Conservation (phyloP, 1,139 yeast species). For the Hansenula lynferdii region DNA sequence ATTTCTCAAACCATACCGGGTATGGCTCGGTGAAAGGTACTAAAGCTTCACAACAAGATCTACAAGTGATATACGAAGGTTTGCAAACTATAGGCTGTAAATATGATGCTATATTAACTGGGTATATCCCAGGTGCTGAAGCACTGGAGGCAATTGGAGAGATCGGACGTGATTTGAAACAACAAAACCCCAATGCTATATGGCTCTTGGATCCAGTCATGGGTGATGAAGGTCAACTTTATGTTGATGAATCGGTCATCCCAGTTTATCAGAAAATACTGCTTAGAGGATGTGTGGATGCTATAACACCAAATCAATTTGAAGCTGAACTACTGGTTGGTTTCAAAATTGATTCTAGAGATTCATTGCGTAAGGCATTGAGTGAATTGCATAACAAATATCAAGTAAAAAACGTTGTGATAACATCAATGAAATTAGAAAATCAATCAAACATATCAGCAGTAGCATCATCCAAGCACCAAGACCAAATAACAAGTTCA, state of each 20-base stretch:
- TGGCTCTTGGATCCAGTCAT: slow-evolving; percentile 69
- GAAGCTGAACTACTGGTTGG: slow-evolving; percentile 59
- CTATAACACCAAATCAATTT: slow-evolving; percentile 70
- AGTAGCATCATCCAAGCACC: slow-evolving; percentile 10
- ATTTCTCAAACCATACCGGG: slow-evolving; percentile 67
- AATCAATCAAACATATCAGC: slow-evolving; percentile 9
- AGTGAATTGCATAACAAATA: slow-evolving; percentile 35
- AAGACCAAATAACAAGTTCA: slow-evolving; percentile 7
- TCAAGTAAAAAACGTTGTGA: slow-evolving; percentile 42
- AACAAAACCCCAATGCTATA: slow-evolving; percentile 17
- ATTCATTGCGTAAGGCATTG: slow-evolving; percentile 37
- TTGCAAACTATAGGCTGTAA: slow-evolving; percentile 25
- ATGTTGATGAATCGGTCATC: slow-evolving; percentile 54
- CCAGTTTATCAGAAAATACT: slow-evolving; percentile 45
- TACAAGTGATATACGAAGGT: slow-evolving; percentile 30
- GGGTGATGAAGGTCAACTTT: slow-evolving; percentile 70
- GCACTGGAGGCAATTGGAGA: slow-evolving; percentile 33
- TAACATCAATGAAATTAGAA: slow-evolving; percentile 34
- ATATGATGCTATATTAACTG: slow-evolving; percentile 51
- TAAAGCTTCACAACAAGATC: slow-evolving; percentile 22
- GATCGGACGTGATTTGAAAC: slow-evolving; percentile 23
- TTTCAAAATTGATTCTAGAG: slow-evolving; percentile 31
- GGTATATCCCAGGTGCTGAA: slow-evolving; percentile 51
- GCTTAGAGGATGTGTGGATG: slow-evolving; percentile 39
- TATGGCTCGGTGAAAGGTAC: slow-evolving; percentile 45